Percentiles rank a stretch among this genome's conserved stretches.
Conservation (phyloP, 139 green algal genomes). For the Trebouxia sp. region DNA sequence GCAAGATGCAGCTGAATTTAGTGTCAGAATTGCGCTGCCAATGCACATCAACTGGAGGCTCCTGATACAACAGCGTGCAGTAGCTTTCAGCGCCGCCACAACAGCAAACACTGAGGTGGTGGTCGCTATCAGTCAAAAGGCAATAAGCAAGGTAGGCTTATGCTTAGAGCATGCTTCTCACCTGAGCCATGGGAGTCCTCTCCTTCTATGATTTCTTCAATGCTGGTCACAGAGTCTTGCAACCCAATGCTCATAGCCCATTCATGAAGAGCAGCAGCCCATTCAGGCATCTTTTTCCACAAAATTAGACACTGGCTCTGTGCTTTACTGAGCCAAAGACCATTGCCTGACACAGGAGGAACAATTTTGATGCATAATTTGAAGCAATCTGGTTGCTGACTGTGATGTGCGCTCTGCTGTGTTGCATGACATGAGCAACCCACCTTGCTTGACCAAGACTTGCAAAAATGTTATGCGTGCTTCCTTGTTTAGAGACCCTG, state of each 20-base stretch:
- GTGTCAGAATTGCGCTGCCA: no score
- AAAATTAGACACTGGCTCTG: constrained; percentile 55
- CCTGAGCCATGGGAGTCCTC: constrained; percentile 50
- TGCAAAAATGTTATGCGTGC: not conserved
- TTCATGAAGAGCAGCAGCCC: constrained; percentile 54
- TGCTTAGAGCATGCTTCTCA: not conserved
- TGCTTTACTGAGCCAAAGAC: constrained; percentile 61
- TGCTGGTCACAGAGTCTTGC: constrained; percentile 66
- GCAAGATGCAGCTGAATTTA: not conserved
- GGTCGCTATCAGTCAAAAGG: not conserved
- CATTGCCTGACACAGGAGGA: constrained; percentile 34
- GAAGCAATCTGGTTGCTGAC: no score
- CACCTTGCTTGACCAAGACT: constrained; percentile 10
- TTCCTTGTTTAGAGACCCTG: not conserved
- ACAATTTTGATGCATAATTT: no score
- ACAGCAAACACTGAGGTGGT: not conserved
- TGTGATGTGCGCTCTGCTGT: not conserved
- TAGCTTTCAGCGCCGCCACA: no score
- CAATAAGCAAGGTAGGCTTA: no score
- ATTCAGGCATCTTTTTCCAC: constrained; percentile 65
- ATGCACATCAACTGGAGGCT: no score
- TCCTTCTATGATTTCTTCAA: constrained; percentile 56
- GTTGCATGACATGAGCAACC: not conserved
- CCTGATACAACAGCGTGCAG: no score
- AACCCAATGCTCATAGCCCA: constrained; percentile 59